phyloP scores from a whole-genome alignment of 352 stramenopile species.

The Phytophthora quininea region DNA sequence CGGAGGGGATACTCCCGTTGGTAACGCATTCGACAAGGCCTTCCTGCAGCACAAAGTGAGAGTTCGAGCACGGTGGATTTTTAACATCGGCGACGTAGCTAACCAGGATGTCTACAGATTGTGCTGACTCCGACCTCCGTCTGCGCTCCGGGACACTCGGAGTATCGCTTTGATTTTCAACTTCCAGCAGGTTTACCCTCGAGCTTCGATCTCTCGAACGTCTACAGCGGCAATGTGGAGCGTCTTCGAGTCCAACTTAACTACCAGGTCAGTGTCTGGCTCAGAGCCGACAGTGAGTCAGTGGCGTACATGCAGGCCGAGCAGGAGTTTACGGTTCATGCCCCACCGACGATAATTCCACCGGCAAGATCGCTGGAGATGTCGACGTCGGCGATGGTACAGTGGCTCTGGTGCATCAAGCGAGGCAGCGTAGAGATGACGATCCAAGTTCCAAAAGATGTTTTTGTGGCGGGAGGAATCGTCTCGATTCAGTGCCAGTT shows the following conservation, averaged over 20 bases:
- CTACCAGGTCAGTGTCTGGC: constrained; percentile 38
- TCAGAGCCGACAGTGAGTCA: constrained; percentile 31
- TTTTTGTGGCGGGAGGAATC: constrained; percentile 21
- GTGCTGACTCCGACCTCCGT: constrained; percentile 19
- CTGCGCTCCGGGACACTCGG: constrained; percentile 25
- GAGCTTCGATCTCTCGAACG: constrained; percentile 35
- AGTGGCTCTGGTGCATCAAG: constrained; percentile 42
- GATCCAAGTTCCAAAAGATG: constrained; percentile 26
- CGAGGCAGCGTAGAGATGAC: constrained; percentile 31
- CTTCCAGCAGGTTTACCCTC: constrained; percentile 27
- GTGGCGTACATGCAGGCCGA: constrained; percentile 34
- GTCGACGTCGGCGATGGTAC: constrained; percentile 23
- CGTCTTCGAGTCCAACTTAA: constrained; percentile 36
- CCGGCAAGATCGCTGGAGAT: constrained; percentile 35
- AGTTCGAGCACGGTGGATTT: not conserved
- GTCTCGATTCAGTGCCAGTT: constrained; percentile 28
- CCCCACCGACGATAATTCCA: constrained; percentile 20
- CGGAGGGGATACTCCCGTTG: constrained; percentile 33
- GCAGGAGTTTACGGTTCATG: constrained; percentile 38
- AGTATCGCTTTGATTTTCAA: constrained; percentile 29
- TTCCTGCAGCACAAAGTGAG: constrained; percentile 40
- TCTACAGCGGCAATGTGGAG: constrained; percentile 36
- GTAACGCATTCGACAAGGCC: constrained; percentile 35
- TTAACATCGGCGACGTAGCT: not conserved
- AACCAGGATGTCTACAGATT: constrained; percentile 24